Evolutionary conservation across 2,329 filamentous ascomycete genomes (phyloP).

Genomic region (Magnaporthiopsis rhizophila): DNA sequence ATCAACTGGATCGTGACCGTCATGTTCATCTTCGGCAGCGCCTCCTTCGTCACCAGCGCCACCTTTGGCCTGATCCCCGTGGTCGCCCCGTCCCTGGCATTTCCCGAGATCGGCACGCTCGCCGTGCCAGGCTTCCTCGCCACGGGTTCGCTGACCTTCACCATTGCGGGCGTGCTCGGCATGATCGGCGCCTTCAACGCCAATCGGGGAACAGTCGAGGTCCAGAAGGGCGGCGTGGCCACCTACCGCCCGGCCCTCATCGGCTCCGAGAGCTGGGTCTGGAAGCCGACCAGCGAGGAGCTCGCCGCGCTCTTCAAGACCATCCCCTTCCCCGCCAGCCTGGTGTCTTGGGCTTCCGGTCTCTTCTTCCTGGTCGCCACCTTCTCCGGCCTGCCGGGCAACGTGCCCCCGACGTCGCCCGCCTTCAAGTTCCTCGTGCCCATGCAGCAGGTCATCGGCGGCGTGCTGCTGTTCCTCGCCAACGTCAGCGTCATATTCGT

Average conservation of each 20-base stretch:
- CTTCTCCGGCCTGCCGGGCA: background rate
- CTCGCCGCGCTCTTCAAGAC: background rate
- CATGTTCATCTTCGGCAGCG: slow-evolving; percentile 17
- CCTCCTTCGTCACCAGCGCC: slow-evolving; percentile 10
- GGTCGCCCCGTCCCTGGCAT: slow-evolving; percentile 4
- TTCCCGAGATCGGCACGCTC: slow-evolving; percentile 4
- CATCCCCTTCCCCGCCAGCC: slow-evolving; percentile 2
- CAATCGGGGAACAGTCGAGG: slow-evolving; percentile 5
- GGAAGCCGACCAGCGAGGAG: background rate
- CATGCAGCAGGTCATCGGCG: slow-evolving; percentile 10
- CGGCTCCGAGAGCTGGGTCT: slow-evolving; percentile 2
- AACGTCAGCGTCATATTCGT: slow-evolving; percentile 11
- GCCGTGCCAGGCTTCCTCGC: background rate
- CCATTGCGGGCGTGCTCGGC: background rate
- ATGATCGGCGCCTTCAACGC: slow-evolving; percentile 4
- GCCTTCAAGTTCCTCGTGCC: slow-evolving; percentile 10
- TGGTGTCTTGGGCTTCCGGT: background rate
- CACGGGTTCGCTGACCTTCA: background rate
- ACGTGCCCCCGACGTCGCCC: background rate
- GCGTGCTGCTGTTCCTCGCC: slow-evolving; percentile 10
- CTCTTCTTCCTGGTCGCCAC: background rate
- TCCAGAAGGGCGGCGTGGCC: slow-evolving; percentile 2
- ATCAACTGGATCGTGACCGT: slow-evolving; percentile 13
- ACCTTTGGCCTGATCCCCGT: slow-evolving; percentile 8
- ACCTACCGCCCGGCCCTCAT: slow-evolving; percentile 6